These are phyloP conservation scores for Neoboletus subvelutipes DNA, from an alignment of 768 basidiomycete species.

Conservation along the genomic window DNA sequence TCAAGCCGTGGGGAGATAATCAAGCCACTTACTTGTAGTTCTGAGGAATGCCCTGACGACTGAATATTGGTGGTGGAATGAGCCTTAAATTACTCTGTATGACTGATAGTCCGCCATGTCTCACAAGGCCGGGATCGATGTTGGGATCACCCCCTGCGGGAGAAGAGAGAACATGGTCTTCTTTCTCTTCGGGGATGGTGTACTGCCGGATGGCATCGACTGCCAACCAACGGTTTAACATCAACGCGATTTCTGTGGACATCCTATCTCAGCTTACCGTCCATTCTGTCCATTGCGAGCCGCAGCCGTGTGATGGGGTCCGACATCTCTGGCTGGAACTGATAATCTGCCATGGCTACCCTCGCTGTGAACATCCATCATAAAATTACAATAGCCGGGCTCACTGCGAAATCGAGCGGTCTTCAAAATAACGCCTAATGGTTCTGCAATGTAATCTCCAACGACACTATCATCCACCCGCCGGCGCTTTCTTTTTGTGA, in stretches of 20 bases:
- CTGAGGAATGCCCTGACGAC: constrained; percentile 74
- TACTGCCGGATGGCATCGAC: constrained; percentile 77
- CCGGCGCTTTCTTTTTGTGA: constrained; percentile 72
- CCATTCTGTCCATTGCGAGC: constrained; percentile 72
- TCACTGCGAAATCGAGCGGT: constrained; percentile 89
- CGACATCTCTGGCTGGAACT: constrained; percentile 72
- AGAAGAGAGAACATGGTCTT: constrained; percentile 51
- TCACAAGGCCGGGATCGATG: constrained; percentile 50
- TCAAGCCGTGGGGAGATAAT: not conserved
- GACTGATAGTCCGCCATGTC: constrained; percentile 12
- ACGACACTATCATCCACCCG: constrained; percentile 28
- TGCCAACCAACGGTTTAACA: constrained; percentile 30
- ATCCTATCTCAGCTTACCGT: constrained; percentile 54
- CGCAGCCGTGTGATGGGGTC: constrained; percentile 74
- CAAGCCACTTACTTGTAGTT: constrained; percentile 64
- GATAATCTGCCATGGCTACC: constrained; percentile 91
- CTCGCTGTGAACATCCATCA: constrained; percentile 1
- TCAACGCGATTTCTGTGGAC: not conserved
- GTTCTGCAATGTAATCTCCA: constrained; percentile 75
- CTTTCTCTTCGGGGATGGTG: constrained; percentile 62
- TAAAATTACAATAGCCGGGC: constrained; percentile 27
- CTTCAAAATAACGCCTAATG: constrained; percentile 74
- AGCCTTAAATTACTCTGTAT: constrained; percentile 63
- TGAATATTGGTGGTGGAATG: constrained; percentile 89
- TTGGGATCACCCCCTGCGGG: constrained; percentile 36